These are phyloP conservation scores for Protomyces pachydermus DNA, from an alignment of 1,139 yeast genomes.

Conservation along the genomic window DNA sequence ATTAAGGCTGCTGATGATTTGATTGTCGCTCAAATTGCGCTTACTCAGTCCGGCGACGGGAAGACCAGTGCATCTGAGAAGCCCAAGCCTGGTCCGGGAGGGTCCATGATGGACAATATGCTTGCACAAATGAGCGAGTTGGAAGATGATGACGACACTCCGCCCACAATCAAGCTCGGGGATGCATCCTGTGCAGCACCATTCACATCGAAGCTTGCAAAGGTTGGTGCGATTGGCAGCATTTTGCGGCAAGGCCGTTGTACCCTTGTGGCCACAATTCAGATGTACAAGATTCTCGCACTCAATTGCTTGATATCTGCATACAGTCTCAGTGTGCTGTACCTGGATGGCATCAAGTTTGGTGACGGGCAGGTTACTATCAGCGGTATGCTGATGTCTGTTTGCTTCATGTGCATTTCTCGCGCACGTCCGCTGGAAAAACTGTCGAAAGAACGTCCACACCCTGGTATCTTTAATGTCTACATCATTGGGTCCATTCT, in stretches of 20 bases:
- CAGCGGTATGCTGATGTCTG: conserved; percentile 82
- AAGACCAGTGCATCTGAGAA: conserved; percentile 36
- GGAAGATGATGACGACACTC: conserved; percentile 72
- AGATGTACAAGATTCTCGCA: conserved; percentile 97
- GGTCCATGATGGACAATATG: conserved; percentile 66
- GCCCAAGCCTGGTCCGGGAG: conserved; percentile 39
- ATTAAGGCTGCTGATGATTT: conserved; percentile 46
- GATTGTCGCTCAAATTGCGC: conserved; percentile 1
- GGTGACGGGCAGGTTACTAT: conserved; percentile 97
- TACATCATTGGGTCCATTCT: conserved; percentile 96
- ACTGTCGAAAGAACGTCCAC: conserved; percentile 91
- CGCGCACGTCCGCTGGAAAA: conserved; percentile 88
- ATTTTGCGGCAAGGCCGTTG: conserved; percentile 98
- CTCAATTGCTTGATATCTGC: conserved; percentile 96
- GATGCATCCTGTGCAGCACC: conserved; percentile 99
- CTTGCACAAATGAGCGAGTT: conserved; percentile 50
- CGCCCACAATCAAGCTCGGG: conserved; percentile 89
- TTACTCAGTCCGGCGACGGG: conserved; percentile 10
- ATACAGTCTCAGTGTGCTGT: conserved; percentile 86
- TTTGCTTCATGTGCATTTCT: conserved; percentile 91
- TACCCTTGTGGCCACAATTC: conserved; percentile 94
- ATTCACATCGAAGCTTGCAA: conserved; percentile 87
- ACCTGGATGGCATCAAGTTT: conserved; percentile 94
- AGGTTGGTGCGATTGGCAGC: conserved; percentile 87
- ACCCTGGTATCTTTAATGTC: conserved; percentile 89